phyloP scores from a whole-genome alignment of 2,329 filamentous ascomycete genomes.

The Sclerotiophoma versabilis region DNA sequence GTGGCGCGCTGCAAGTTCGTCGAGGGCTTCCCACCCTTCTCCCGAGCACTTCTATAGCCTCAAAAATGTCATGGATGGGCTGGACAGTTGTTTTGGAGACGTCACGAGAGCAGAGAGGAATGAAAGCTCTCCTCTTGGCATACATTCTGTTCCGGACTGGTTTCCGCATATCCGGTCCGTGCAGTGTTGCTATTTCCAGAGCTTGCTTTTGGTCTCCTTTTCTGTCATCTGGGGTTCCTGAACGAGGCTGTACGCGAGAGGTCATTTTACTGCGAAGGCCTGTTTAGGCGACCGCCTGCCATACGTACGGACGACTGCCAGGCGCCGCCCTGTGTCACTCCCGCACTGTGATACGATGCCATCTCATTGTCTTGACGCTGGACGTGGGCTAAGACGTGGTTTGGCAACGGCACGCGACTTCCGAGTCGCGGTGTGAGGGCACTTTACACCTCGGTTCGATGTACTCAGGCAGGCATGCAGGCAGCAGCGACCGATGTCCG shows the following conservation, averaged over 20 bases:
- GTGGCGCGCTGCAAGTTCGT: neutral
- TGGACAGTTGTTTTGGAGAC: neutral
- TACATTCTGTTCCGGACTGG: neutral
- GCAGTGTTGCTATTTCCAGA: constrained; percentile 13
- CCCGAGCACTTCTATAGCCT: neutral
- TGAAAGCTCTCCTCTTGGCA: constrained; percentile 6
- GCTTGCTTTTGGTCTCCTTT: constrained; percentile 14
- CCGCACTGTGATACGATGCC: neutral
- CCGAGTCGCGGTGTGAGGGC: neutral
- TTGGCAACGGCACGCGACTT: constrained; percentile 11
- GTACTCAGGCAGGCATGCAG: neutral
- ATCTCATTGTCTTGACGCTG: neutral
- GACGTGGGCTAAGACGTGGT: neutral
- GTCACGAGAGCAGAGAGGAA: constrained; percentile 10
- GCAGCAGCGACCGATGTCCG: neutral
- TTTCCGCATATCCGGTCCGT: constrained; percentile 12
- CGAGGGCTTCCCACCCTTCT: neutral
- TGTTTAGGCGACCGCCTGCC: constrained; percentile 1
- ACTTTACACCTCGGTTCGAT: neutral
- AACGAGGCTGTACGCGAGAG: neutral
- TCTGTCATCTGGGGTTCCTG: constrained; percentile 1
- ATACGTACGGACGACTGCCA: neutral
- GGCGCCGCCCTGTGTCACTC: neutral
- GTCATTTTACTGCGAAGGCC: neutral
- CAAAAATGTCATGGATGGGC: neutral